Evolutionary conservation across 139 green algal genomes (phyloP).

Genomic region (Axilococcus clingmanii): DNA sequence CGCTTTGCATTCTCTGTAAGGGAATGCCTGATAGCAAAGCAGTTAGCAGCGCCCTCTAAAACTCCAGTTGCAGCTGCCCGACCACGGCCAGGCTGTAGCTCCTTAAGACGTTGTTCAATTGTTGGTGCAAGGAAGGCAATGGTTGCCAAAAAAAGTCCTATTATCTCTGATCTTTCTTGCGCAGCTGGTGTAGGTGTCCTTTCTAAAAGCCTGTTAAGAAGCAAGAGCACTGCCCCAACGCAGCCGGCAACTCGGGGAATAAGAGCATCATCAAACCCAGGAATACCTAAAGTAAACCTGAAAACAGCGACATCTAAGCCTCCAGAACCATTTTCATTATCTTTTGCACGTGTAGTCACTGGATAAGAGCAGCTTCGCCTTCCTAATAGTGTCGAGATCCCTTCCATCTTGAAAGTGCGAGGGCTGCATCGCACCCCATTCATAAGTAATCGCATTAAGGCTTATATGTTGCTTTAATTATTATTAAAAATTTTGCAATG

Average conservation of each 20-base stretch:
- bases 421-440: too few relatives aligned
- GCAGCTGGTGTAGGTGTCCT: neutral
- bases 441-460: too few relatives aligned
- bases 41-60: slow-evolving; percentile 35
- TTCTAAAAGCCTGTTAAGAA: slow-evolving; percentile 55
- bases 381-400: too few relatives aligned
- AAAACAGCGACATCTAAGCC: slow-evolving; percentile 84
- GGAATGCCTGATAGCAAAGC: slow-evolving; percentile 36
- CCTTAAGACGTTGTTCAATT: slow-evolving; percentile 57
- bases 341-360: too few relatives aligned
- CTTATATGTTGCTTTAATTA: too few relatives aligned
- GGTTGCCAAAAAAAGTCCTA: slow-evolving; percentile 49
- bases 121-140: slow-evolving; percentile 49
- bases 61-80: slow-evolving; percentile 24
- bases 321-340: too few relatives aligned
- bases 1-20: slow-evolving; percentile 24
- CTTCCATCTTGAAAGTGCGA: too few relatives aligned
- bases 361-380: too few relatives aligned
- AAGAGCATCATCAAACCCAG: slow-evolving; percentile 72
- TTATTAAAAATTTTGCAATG: too few relatives aligned
- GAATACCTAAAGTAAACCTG: slow-evolving; percentile 82
- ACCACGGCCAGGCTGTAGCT: slow-evolving; percentile 47
- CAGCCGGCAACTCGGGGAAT: slow-evolving; percentile 65
- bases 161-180: slow-evolving; percentile 42
- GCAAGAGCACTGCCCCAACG: slow-evolving; percentile 40